Evolutionary conservation across 169 alveolate species (phyloP).

Genomic region (Plasmodium yoelii): DNA sequence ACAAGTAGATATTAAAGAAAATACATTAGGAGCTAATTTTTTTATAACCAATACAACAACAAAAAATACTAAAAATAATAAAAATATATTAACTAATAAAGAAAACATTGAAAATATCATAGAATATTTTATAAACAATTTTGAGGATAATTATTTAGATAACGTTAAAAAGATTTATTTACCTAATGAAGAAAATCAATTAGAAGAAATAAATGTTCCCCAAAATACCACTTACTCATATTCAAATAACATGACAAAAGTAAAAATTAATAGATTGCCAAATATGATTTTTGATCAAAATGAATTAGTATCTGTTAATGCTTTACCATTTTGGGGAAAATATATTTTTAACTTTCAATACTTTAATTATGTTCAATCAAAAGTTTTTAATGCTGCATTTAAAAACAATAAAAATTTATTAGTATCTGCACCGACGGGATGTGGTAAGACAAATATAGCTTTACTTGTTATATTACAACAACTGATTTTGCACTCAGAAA

Average conservation of each 20-base stretch:
- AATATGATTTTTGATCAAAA: constrained; percentile 47
- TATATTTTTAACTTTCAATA: constrained; percentile 75
- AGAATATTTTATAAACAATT: constrained; percentile 27
- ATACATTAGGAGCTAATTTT: constrained; percentile 30
- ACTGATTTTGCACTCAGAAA: constrained; percentile 55
- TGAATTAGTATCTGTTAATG: constrained; percentile 58
- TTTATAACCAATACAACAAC: constrained; percentile 49
- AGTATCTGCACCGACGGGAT: constrained; percentile 99
- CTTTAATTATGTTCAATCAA: constrained; percentile 92
- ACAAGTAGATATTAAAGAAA: constrained; percentile 59
- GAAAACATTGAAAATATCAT: constrained; percentile 65
- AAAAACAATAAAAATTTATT: constrained; percentile 93
- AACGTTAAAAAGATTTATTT: constrained; percentile 51
- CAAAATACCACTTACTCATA: constrained; percentile 42
- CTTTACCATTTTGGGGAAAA: constrained; percentile 54
- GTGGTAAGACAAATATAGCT: constrained; percentile 98
- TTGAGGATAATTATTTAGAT: constrained; percentile 29
- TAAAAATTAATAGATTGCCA: constrained; percentile 51
- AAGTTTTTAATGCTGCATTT: constrained; percentile 93
- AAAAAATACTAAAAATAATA: constrained; percentile 27
- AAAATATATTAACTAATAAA: constrained; percentile 14
- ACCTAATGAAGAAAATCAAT: constrained; percentile 61
- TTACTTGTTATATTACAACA: constrained; percentile 92
- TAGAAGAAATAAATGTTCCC: constrained; percentile 62
- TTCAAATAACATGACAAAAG: constrained; percentile 58